Evolutionary conservation across 2,329 filamentous ascomycete species (phyloP), one percentile per base, ranked within the genome.

Genomic region (Shiraia sp.): DNA sequence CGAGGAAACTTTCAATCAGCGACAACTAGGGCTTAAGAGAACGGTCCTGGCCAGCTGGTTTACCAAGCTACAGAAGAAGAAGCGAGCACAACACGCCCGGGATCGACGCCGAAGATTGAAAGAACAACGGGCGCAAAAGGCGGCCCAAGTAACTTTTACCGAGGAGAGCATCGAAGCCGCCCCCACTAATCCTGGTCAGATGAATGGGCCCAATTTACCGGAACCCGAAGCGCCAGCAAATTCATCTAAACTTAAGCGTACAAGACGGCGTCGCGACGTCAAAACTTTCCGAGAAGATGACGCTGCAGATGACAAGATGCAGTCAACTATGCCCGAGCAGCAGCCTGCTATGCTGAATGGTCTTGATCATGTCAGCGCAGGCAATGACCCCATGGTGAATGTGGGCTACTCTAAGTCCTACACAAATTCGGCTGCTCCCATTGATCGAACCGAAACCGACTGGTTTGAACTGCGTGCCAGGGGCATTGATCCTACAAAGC

Each of bases 381-480:
- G 38, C 19, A 46, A 36, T 22, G 27, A 25, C 8, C 43, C 22
- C 8, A 26, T 26, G 8, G 34, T 47, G 2, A 29, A n/a, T 16
- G 17, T 23, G 3, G 49, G 49, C 33, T 65, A 63, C 30, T 65
- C 61, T 7, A 41, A 57, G 14, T 38, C 55, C 4, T 63, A 65
- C 32, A 43, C 54, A 7, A 55, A 53, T 15, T 49, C 51, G 3
- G 57, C 49, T 25, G 49, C 57, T 19, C 57, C 60, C 26, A 55
- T 70, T 28, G 73, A 75, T 53, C 72, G 71, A 3, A 78, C 76
- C 0, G 67, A 72, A 19, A 73, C 75, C 0, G 74, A 75, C 36
- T 80, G 77, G 57, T 80, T 79, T 63, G 63, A 69, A 30, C 64
- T 79, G 22, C 75, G 75, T 38, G 75, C 76, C 1, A 61, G 73